Conservation (phyloP, 2,329 filamentous ascomycete genomes). For the Trichothecium roseum region DNA sequence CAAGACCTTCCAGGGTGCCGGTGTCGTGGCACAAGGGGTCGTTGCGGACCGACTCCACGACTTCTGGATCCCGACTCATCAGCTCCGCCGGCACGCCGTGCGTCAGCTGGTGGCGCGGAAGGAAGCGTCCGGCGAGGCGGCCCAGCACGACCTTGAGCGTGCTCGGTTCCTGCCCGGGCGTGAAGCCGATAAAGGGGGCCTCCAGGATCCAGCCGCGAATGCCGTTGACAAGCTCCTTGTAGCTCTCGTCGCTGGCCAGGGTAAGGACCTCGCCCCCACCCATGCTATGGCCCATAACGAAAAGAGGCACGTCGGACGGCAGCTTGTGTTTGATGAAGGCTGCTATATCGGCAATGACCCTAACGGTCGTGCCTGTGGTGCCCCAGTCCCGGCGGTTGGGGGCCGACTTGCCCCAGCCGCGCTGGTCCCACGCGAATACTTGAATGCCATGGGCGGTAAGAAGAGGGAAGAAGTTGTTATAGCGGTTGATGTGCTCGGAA, state of each 20-base stretch:
- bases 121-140: slow-evolving; percentile 53
- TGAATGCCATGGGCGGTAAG: slow-evolving; percentile 65
- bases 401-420: slow-evolving; percentile 76
- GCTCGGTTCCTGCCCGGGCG: slow-evolving; percentile 53
- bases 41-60: slow-evolving; percentile 47
- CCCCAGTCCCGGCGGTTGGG: slow-evolving; percentile 52
- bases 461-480: slow-evolving; percentile 61
- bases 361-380: slow-evolving; percentile 60
- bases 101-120: slow-evolving; percentile 58
- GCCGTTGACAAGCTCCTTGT: slow-evolving; percentile 43
- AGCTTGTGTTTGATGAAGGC: slow-evolving; percentile 58
- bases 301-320: slow-evolving; percentile 51
- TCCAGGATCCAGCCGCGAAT: slow-evolving; percentile 68
- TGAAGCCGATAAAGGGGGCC: slow-evolving; percentile 68
- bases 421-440: slow-evolving; percentile 72
- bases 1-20: slow-evolving; percentile 73
- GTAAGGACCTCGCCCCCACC: slow-evolving; percentile 70
- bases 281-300: slow-evolving; percentile 86
- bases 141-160: slow-evolving; percentile 54
- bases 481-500: slow-evolving; percentile 73
- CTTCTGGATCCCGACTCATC: slow-evolving; percentile 56
- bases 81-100: slow-evolving; percentile 54
- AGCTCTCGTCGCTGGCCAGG: slow-evolving; percentile 37
- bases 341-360: slow-evolving; percentile 68
- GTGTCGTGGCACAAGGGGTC: slow-evolving; percentile 73